Evolutionary conservation across 345 rosid species (phyloP).

Genomic region (Populus alba): DNA sequence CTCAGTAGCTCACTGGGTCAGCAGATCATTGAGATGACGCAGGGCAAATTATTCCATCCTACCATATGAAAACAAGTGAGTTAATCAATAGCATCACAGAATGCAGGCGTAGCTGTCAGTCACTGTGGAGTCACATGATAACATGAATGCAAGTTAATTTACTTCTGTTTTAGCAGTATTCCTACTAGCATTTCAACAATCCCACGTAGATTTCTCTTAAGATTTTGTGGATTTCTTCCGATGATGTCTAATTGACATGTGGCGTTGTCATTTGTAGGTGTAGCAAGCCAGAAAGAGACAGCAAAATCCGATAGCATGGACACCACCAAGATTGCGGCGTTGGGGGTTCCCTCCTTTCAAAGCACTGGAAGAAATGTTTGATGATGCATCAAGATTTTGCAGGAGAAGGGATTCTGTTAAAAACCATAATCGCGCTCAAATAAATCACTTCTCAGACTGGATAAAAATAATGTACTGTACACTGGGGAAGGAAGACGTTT

Average conservation of each 20-base stretch:
- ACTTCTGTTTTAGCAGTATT: no score
- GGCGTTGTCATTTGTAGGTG: constrained; percentile 37
- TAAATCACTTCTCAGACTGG: no score
- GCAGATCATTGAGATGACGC: constrained; percentile 64
- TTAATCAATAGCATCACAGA: background rate
- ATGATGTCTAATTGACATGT: no score
- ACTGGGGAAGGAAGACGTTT: no score
- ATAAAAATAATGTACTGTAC: no score
- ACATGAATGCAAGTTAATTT: no score
- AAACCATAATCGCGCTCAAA: constrained; percentile 4
- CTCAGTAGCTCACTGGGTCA: constrained; percentile 77
- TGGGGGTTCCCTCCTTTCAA: constrained; percentile 62
- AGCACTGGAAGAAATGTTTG: constrained; percentile 69
- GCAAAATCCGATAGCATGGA: constrained; percentile 67
- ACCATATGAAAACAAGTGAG: constrained; percentile 64
- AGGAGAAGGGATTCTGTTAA: constrained; percentile 62
- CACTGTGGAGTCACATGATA: no score
- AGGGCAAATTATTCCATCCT: constrained; percentile 60
- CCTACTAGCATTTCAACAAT: no score
- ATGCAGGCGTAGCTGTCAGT: no score
- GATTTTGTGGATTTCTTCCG: no score
- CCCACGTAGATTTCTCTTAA: no score
- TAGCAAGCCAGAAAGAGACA: constrained; percentile 55
- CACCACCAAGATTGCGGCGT: constrained; percentile 47
- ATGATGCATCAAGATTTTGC: constrained; percentile 84